A percentile compares a stretch with the other conserved stretches of the same genome.
Evolutionary conservation across 768 basidiomycete species (phyloP).

Genomic region (Xanthoconium purpureum): DNA sequence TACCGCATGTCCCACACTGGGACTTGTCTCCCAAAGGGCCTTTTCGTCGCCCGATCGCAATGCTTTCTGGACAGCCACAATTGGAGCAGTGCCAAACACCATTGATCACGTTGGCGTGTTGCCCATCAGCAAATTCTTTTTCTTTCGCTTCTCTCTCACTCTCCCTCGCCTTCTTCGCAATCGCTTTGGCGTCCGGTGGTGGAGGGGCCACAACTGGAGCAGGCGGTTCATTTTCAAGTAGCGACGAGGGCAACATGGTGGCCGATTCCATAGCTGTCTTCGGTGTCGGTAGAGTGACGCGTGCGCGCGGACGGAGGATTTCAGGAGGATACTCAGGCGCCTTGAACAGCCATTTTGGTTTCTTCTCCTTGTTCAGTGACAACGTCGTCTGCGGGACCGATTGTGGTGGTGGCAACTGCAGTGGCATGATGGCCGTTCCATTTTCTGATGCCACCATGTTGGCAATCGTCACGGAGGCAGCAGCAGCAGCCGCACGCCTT

Average conservation of each 20-base stretch:
- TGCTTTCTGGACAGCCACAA: conserved; percentile 85
- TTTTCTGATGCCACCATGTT: conserved; percentile 93
- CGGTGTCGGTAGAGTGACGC: conserved; percentile 54
- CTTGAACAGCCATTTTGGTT: conserved; percentile 70
- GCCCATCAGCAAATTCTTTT: conserved; percentile 77
- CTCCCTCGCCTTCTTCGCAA: conserved; percentile 66
- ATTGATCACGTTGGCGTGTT: conserved; percentile 76
- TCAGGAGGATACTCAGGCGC: conserved; percentile 55
- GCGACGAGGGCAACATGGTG: conserved; percentile 48
- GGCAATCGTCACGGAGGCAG: conserved; percentile 80
- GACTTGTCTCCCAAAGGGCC: conserved; percentile 88
- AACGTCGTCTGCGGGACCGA: conserved; percentile 33
- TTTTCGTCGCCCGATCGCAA: conserved; percentile 83
- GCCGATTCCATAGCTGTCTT: conserved; percentile 68
- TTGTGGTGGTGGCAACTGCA: conserved; percentile 43
- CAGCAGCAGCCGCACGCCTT: conserved; percentile 81
- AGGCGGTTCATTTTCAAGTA: conserved; percentile 61
- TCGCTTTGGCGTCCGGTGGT: conserved; percentile 47
- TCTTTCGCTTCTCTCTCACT: conserved; percentile 81
- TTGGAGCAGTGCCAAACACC: conserved; percentile 95
- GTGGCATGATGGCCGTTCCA: conserved; percentile 53
- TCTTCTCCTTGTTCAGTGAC: conserved; percentile 57
- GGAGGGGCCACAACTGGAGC: conserved; percentile 29
- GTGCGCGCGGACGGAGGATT: conserved; percentile 60
- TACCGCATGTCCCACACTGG: conserved; percentile 91